Evolutionary conservation across 352 stramenopile genomes (phyloP), one percentile per base, ranked within the genome.

Genomic region (Pythium dissotocum): DNA sequence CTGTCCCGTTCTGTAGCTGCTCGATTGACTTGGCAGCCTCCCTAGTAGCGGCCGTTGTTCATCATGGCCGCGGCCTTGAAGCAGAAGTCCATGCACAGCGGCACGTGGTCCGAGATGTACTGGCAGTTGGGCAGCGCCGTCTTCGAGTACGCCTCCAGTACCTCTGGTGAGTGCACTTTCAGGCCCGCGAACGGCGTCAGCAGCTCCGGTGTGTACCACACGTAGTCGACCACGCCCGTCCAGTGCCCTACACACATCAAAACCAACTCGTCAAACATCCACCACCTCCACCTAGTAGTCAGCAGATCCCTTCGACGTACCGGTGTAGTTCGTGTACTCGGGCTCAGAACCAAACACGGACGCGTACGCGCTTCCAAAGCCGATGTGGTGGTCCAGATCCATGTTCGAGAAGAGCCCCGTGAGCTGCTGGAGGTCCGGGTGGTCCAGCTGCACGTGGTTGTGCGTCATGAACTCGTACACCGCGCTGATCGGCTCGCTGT

Each of bases 321-420:
- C 88, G 52, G 97, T 99, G 76, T 98, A 99, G 81, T 99, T 99
- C 24, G 98, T 99, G 73, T 98, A 98, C 70, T 94, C 86, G 0
- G 98, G 98, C 82, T 99, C 97, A 42, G 89, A 74, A 32, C 97
- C 97, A 74, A 98, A 94, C 42, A 99, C 94, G 7, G 94, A 95
- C 44, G 90, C 88, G 77, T 99, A 99, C 1, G 96, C 93, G 73
- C 92, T 98, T 6, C 83, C 91, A 67, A 99, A 92, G 28, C 95
- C 81, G 36, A 99, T 87, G 58, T 85, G 87, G 81, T 99, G 97
- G 56, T 95, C 93, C 64, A 98, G 87, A 46, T 93, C 81, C 63
- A 95, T 85, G 44, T 67, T 71, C 2, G 38, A 36, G 48, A 98
- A 76, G 8, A 76, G 60, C 6, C 66, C 65, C 6, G 70, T 61